Evolutionary conservation across 805 yeast genomes (phyloP), one percentile per base, ranked within the genome.

Genomic region (Wickerhamiella qilinensis): DNA sequence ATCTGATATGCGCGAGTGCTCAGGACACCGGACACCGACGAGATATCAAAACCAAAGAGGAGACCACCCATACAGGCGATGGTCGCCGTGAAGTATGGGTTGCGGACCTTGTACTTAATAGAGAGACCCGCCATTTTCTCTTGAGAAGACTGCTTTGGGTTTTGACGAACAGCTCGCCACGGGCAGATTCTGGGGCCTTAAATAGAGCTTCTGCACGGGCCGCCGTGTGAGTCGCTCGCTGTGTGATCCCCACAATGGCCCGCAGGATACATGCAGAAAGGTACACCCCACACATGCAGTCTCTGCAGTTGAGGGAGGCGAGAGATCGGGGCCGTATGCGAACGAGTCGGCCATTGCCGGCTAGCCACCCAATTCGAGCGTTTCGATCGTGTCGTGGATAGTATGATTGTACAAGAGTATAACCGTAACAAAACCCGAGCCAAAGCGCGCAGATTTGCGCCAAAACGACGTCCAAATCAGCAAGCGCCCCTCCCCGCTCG

Each of bases 1-100:
- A 55, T 46, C 24, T 55, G 54, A 53, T 81, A 82, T 17, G 62
- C 59, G 0, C 53, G 56, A 7, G 66, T 57, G 1, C 66, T 63
- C 32, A 80, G 63, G 49, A 81, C 78, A 2, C 82, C 75, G 1
- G 85, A 70, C 62, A 82, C 71, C 0, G 93, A 79, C 3, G 88
- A 73, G 39, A 79, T 74, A 55, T 83, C 94, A 52, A 79, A 72
- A 42, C 93, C 93, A 57, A 78, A 73, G 55, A 81, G 67, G 59
- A 74, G 60, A 36, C 86, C 88, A 34, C 82, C 78, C 21, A 79
- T 54, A 43, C 80, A 67, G 37, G 84, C 66, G 28, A 75, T 64
- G 20, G 55, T 46, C 11, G 79, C 71, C 36, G 75, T 69, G 27
- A 69, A 50, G 51, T 67, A 74, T 18, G 75, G 71, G 56, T 77